Percentiles rank a stretch among this genome's conserved stretches.
Evolutionary conservation across 2,329 filamentous ascomycete species (phyloP).

Genomic region (Aureobasidium sp.): DNA sequence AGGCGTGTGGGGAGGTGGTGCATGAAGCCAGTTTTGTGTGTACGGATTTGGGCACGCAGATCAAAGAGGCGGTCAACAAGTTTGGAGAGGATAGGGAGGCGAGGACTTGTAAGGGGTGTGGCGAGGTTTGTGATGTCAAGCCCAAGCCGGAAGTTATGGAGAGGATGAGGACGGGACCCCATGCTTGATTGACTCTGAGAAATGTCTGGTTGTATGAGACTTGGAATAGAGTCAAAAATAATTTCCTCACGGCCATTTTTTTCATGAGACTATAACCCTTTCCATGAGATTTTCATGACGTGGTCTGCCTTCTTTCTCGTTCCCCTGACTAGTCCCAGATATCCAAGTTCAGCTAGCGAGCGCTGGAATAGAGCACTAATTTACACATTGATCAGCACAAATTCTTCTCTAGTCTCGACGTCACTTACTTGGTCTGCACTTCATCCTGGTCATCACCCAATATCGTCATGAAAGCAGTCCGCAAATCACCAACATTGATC

Average conservation of each 20-base stretch:
- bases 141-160: conserved; percentile 42
- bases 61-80: conserved; percentile 79
- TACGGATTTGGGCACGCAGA: conserved; percentile 85
- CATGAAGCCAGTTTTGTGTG: conserved; percentile 85
- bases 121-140: conserved; percentile 63
- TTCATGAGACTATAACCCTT: conserved; percentile 52
- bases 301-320: conserved; percentile 92
- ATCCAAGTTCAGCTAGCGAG: conserved; percentile 74
- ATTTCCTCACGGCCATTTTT: background rate
- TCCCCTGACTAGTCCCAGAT: conserved; percentile 78
- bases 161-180: conserved; percentile 25
- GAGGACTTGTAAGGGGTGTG: conserved; percentile 72
- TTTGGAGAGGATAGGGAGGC: conserved; percentile 65
- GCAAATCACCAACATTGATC: conserved; percentile 73
- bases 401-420: background rate
- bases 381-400: background rate
- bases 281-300: conserved; percentile 74
- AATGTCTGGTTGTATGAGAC: background rate
- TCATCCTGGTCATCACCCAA: conserved; percentile 41
- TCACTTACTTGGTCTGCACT: conserved; percentile 36
- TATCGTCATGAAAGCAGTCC: conserved; percentile 66
- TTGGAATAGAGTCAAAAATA: background rate
- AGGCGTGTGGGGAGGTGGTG: conserved; percentile 61
- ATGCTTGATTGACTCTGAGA: background rate
- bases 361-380: conserved; percentile 69